Evolutionary conservation across 2,329 filamentous ascomycete genomes (phyloP).

Genomic region (Chalaropsis ovoidea): DNA sequence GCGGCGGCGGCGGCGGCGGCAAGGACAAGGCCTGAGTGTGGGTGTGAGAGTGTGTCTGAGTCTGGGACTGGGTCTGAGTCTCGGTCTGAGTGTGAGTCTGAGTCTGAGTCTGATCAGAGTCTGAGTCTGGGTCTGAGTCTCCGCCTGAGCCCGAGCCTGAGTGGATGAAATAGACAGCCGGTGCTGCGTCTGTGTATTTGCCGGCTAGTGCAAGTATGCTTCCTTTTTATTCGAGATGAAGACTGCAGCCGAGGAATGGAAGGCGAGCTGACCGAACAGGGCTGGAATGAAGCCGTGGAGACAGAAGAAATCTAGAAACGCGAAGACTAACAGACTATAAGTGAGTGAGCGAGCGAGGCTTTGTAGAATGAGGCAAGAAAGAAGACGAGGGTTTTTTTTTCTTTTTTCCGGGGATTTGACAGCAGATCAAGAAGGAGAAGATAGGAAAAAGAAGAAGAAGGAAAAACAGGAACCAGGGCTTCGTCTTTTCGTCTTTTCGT

Average conservation of each 20-base stretch:
- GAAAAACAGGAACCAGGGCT: neutral
- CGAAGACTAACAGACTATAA: no score
- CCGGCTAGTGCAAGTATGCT: neutral
- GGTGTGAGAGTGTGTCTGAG: no score
- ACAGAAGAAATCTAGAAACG: no score
- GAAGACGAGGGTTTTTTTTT: constrained; percentile 3
- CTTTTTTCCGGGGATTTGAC: constrained; percentile 1
- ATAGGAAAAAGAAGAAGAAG: neutral
- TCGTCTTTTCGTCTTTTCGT: constrained; percentile 3
- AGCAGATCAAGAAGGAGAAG: neutral
- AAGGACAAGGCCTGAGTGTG: neutral
- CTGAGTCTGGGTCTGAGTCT: no score
- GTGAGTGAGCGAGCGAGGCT: neutral
- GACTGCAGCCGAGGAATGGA: constrained; percentile 10
- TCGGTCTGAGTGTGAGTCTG: constrained; percentile 1
- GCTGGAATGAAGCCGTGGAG: no score
- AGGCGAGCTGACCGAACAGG: neutral
- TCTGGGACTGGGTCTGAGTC: neutral
- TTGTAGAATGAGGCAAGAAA: neutral
- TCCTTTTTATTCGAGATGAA: neutral
- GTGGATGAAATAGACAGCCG: neutral
- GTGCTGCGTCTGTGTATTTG: neutral
- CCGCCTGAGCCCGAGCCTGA: no score
- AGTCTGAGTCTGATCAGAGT: no score
- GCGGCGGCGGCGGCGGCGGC: neutral